phyloP scores from a whole-genome alignment of 768 basidiomycete species.

The Lentinula sp. region DNA sequence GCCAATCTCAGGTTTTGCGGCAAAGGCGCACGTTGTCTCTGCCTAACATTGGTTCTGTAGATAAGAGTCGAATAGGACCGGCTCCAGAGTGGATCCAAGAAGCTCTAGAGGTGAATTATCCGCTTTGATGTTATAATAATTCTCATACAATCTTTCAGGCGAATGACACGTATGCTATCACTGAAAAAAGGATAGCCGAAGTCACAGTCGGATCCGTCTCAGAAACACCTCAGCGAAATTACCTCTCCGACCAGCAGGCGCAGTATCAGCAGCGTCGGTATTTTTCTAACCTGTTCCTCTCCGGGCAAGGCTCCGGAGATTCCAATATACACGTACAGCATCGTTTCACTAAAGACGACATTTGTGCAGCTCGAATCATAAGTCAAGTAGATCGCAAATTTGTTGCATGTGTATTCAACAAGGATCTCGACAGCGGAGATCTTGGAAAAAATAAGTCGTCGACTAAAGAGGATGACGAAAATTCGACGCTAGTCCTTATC shows the following conservation, averaged over 20 bases:
- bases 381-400: conserved; percentile 91
- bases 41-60: not conserved
- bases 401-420: conserved; percentile 62
- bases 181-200: conserved; percentile 21
- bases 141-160: conserved; percentile 26
- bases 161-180: conserved; percentile 48
- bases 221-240: not conserved
- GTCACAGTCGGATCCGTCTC: conserved; percentile 1
- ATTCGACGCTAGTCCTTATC: conserved; percentile 58
- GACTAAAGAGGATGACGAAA: not conserved
- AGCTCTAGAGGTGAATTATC: conserved; percentile 43
- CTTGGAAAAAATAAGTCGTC: not conserved
- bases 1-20: conserved; percentile 23
- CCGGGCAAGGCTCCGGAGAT: not conserved
- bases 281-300: not conserved
- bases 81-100: conserved; percentile 60
- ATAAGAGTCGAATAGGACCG: not conserved
- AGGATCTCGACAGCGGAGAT: conserved; percentile 13
- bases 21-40: conserved; percentile 12
- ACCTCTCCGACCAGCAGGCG: not conserved
- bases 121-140: not conserved
- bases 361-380: conserved; percentile 56
- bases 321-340: conserved; percentile 2
- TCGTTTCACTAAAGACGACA: conserved; percentile 45
- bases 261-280: not conserved